Base-by-base conservation (phyloP, 2,329 filamentous ascomycete genomes). In the Achaetomium macrosporum region DNA sequence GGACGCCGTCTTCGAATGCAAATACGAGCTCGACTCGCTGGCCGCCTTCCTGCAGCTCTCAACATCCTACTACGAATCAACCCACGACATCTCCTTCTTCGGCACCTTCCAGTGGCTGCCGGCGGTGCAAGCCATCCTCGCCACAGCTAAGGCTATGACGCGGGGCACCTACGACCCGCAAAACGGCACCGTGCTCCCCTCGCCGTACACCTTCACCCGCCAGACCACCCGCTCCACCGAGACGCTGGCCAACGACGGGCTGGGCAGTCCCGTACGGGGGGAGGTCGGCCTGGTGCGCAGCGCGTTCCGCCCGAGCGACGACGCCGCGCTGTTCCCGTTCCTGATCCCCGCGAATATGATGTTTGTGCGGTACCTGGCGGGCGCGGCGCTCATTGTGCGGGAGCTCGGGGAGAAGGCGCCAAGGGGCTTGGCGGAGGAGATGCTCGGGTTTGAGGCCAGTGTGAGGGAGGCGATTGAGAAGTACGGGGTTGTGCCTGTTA, bases 1-100 rank as follows among this genome's bases (percentile, higher is more conserved):
- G 1, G 75, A 75, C 2, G 76, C 84, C 36, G 90, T 95, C 0
- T 96, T 93, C 65, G 92, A 96, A 69, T 96, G 92, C 78, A 96
- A 96, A 69, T 96, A 93, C 69, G 92, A 96, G 71, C 82, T 96
- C 42, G 91, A 96, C 72, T 92, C 88, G 11, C 78, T 96, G 1
- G 90, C 91, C 0, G 84, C 90, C 30, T 96, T 96, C 68, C 76
- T 97, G 8, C 82, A 88, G 40, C 76, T 97, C 5, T 84, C 83
- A 1, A 87, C 88, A 58, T 82, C 93, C 64, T 96, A 95, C 73
- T 81, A 88, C 70, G 76, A 81, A 19, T 77, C 81, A 55, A 95
- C 90, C 0, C 76, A 77, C 0, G 91, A 91, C 36, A 79, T 75
- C 1, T 79, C 77, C 50, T 90, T 89, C 55, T 96, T 95, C 66